Evolutionary conservation across 768 basidiomycete genomes (phyloP), one percentile per base, ranked within the genome.

Genomic region (Leccinum truebloodii): DNA sequence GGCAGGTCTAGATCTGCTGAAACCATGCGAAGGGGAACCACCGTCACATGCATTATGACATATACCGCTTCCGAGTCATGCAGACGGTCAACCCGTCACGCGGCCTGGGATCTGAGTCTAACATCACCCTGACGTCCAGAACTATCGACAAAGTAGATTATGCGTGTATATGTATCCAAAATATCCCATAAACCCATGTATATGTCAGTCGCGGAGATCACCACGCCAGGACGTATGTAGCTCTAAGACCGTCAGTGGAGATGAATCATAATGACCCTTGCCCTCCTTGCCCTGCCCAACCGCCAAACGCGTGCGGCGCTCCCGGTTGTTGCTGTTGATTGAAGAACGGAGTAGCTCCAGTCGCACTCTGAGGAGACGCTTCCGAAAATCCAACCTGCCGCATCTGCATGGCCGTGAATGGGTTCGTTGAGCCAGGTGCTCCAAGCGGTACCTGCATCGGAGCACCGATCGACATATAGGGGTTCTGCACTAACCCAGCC

Each of bases 331-430:
- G 71, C 18, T 73, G 74, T 26, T 67, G 69, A 59, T 55, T 61
- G 35, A 58, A 28, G 28, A 62, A 62, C 30, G 67, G 39, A 18
- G 62, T 58, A 26, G 62, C 53, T 44, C 59, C 63, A 54, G 67
- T 66, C 12, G 53, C 70, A 13, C 64, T 60, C 44, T 77, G 78
- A 13, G 77, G 72, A 6, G 73, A 70, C 60, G 62, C 67, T 26
- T 62, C 58, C 52, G 66, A 54, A 28, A 68, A 69, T 13, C 63
- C 69, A 1, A 26, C 14, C 28, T 62, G 69, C 6, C 57, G 59
- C 51, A 56, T 56, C 14, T 64, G 65, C 55, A 64, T 56, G 44
- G 54, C 55, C 8, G 69, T 52, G 44, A 69, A 71, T 6, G 69
- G 65, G 39, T 67, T 70, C 41, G 28, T 57, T 18, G 48, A 3